Evolutionary conservation across 208 protist genomes (phyloP), one percentile per base, ranked within the genome.

Genomic region (Naegleria lovaniensis): DNA sequence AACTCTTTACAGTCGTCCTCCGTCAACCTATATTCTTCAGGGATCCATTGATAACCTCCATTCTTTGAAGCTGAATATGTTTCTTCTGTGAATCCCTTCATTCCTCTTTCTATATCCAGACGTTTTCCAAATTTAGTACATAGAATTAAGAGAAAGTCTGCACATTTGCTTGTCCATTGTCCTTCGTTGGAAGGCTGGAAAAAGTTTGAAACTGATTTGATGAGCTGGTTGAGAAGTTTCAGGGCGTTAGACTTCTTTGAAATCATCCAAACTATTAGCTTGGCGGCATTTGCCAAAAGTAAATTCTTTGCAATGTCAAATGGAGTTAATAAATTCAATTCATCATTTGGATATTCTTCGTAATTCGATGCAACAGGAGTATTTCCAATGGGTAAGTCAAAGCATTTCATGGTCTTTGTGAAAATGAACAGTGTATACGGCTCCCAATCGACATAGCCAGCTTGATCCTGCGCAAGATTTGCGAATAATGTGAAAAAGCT

Each of bases 301-400:
- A 90, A 90, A 41, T 87, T 90, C n/a, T 88, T 90, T 40, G 89
- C 0, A 67, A 55, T 58, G 4, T 90, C 89, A 40, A 88, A 88
- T 41, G 48, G 25, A 43, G 33, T 40, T 83, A 87, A 29, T n/a
- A 90, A 43, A 67, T 41, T 90, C 5, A 41, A 67, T 41, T 90
- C 83, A 43, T 58, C 83, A 5, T 22, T 83, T 48, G 89, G 89
- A 83, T 88, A 90, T 67, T 90, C 83, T 29, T 88, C 83, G 29
- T 90, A 88, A 59, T 38, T 59, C 3, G 48, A 36, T 75, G 85
- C 25, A 36, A 88, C 19, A 7, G 58, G 58, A 41, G 48, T 22
- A 25, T 87, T 90, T n/a, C 89, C 89, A 43, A 90, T 43, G 25
- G 89, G 89, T 59, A 90, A 41, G 41, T 90, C 89, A 87, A 67